These are phyloP conservation scores for Clarireedia homoeocarpa DNA, from an alignment of 2,329 filamentous ascomycete species.

Conservation along the genomic window DNA sequence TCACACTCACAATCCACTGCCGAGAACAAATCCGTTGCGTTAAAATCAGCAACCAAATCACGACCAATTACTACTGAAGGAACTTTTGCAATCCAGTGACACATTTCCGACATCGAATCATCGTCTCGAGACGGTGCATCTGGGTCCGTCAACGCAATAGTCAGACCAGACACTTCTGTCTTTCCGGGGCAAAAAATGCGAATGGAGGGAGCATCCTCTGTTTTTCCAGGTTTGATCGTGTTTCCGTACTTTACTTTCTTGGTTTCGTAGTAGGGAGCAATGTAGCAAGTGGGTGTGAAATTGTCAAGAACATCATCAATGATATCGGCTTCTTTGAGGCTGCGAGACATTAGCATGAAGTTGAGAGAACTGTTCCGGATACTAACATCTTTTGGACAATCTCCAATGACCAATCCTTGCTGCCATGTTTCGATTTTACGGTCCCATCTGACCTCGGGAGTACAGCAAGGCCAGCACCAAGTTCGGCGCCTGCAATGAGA, in stretches of 20 bases:
- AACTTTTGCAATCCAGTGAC: constrained; percentile 40
- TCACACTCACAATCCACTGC: constrained; percentile 18
- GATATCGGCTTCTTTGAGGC: not conserved
- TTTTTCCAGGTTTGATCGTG: constrained; percentile 22
- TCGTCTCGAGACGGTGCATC: constrained; percentile 47
- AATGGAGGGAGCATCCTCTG: constrained; percentile 25
- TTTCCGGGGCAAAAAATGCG: constrained; percentile 25
- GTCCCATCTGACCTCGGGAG: no score
- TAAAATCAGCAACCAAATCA: not conserved
- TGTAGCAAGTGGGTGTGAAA: not conserved
- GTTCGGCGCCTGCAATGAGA: no score
- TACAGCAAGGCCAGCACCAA: no score
- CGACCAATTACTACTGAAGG: not conserved
- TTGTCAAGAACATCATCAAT: not conserved
- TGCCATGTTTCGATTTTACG: no score
- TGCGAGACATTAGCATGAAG: not conserved
- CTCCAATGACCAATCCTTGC: no score
- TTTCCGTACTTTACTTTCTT: constrained; percentile 22
- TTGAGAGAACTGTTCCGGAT: no score
- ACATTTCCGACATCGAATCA: constrained; percentile 49
- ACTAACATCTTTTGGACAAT: no score
- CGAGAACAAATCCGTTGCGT: not conserved
- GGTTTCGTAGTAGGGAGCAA: not conserved
- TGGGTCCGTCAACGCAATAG: constrained; percentile 47
- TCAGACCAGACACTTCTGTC: constrained; percentile 29